Conservation (phyloP, 768 basidiomycete genomes). For the Boletus reticuloceps region DNA sequence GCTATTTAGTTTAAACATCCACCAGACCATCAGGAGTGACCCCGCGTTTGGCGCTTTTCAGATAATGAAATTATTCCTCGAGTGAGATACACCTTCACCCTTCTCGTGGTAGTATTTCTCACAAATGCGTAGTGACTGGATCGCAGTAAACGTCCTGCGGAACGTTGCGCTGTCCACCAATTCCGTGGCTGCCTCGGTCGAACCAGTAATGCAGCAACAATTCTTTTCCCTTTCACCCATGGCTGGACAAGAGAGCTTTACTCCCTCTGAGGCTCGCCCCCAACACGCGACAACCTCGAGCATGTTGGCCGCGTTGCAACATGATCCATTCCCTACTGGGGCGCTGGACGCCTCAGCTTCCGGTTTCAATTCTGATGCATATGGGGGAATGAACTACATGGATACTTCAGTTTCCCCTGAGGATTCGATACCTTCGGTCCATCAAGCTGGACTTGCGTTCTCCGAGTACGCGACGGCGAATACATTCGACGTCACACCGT, state of each 20-base stretch:
- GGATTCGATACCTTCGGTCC: slow-evolving; percentile 57
- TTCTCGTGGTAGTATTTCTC: slow-evolving; percentile 15
- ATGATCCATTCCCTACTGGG: slow-evolving; percentile 64
- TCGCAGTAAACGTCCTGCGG: slow-evolving; percentile 83
- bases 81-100: slow-evolving; percentile 48
- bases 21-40: slow-evolving; percentile 86
- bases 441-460: slow-evolving; percentile 65
- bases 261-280: slow-evolving; percentile 60
- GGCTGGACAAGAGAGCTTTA: slow-evolving; percentile 81
- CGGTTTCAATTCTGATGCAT: slow-evolving; percentile 65
- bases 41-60: slow-evolving; percentile 92
- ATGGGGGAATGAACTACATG: slow-evolving; percentile 73
- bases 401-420: slow-evolving; percentile 66
- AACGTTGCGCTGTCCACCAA: slow-evolving; percentile 87
- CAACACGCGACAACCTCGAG: slow-evolving; percentile 74
- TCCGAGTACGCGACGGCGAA: slow-evolving; percentile 65
- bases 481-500: slow-evolving; percentile 69
- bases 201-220: slow-evolving; percentile 88
- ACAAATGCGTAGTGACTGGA: slow-evolving; percentile 71
- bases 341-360: slow-evolving; percentile 63
- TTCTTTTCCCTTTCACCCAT: slow-evolving; percentile 87
- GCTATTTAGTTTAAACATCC: not conserved
- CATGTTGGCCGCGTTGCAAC: slow-evolving; percentile 86
- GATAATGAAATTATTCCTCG: slow-evolving; percentile 86
- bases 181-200: slow-evolving; percentile 88